Percentiles rank a stretch among this genome's conserved stretches.
These are phyloP conservation scores for Primulina eburnea DNA, from an alignment of 257 asterid genomes.

Conservation along the genomic window DNA sequence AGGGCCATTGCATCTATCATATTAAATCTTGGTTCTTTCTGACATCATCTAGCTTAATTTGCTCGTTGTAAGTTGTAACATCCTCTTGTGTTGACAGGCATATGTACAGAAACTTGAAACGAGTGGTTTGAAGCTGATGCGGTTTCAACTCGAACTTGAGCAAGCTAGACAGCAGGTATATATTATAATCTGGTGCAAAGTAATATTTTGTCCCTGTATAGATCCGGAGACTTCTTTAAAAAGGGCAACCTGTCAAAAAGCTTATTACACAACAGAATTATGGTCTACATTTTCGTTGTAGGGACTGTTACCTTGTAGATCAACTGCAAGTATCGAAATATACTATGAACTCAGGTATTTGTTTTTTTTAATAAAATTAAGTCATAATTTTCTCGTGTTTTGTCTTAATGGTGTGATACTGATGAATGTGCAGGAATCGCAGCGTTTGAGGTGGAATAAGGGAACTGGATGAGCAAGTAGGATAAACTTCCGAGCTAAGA, in stretches of 20 bases:
- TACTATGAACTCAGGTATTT: conserved; percentile 22
- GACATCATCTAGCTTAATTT: too few species aligned
- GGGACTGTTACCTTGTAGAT: conserved; percentile 57
- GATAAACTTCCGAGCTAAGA: conserved; percentile 57
- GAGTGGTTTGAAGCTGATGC: conserved; percentile 87
- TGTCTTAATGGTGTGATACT: neutral
- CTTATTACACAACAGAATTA: too few species aligned
- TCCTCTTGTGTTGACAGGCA: too few species aligned
- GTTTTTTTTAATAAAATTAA: conserved; percentile 20
- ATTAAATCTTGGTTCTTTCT: too few species aligned
- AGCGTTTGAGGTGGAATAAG: conserved; percentile 70
- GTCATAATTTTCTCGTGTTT: conserved; percentile 7
- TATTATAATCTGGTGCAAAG: neutral
- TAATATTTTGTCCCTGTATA: neutral
- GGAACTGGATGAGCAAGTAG: conserved; percentile 72
- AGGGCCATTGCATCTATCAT: too few species aligned
- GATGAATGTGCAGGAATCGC: conserved; percentile 45
- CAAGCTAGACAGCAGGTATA: conserved; percentile 71
- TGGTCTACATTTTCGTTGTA: conserved; percentile 20
- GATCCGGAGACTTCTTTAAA: too few species aligned
- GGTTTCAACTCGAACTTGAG: conserved; percentile 74
- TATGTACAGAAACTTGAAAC: too few species aligned
- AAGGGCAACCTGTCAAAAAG: neutral
- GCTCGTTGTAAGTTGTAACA: too few species aligned
- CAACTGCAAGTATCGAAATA: conserved; percentile 47